phyloP scores from a whole-genome alignment of 768 basidiomycete species.

The Tricholoma flavovirens region DNA sequence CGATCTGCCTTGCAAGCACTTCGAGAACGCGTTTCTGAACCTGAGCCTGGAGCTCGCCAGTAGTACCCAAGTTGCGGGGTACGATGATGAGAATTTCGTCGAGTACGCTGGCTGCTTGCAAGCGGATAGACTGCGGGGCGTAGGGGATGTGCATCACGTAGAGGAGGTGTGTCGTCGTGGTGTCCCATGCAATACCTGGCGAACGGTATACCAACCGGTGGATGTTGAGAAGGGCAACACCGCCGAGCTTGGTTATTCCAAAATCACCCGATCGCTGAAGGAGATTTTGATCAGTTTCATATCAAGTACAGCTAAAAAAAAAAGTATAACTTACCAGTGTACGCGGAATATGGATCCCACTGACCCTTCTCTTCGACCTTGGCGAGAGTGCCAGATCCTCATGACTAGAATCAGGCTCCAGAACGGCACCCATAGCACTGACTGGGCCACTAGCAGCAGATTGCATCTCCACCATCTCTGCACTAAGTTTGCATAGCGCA shows the following conservation, averaged over 20 bases:
- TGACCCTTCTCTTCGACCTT: slow-evolving; percentile 55
- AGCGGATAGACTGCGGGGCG: slow-evolving; percentile 73
- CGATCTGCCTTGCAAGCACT: slow-evolving; percentile 77
- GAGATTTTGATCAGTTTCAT: slow-evolving; percentile 2
- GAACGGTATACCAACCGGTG: slow-evolving; percentile 82
- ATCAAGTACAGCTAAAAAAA: background rate
- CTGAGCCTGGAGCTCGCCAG: slow-evolving; percentile 56
- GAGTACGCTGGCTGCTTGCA: slow-evolving; percentile 84
- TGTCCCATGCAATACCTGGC: slow-evolving; percentile 80
- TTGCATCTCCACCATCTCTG: slow-evolving; percentile 92
- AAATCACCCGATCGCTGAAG: slow-evolving; percentile 87
- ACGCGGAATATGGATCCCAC: slow-evolving; percentile 82
- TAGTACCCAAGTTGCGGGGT: slow-evolving; percentile 59
- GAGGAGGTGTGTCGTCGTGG: slow-evolving; percentile 75
- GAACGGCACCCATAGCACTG: slow-evolving; percentile 25
- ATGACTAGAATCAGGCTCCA: slow-evolving; percentile 30
- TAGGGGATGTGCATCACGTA: slow-evolving; percentile 62
- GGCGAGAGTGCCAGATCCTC: slow-evolving; percentile 40
- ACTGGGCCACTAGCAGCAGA: slow-evolving; percentile 19
- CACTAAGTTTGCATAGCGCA: slow-evolving; percentile 80
- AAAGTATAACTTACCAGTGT: slow-evolving; percentile 52
- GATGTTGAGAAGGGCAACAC: slow-evolving; percentile 77
- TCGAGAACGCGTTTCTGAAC: slow-evolving; percentile 83
- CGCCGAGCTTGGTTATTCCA: slow-evolving; percentile 82
- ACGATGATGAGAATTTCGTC: slow-evolving; percentile 80